A percentile compares a stretch with the other conserved stretches of the same genome.
Conservation (phyloP, 1,284 basidiomycete genomes). For the Mycocalia duriaeana region DNA sequence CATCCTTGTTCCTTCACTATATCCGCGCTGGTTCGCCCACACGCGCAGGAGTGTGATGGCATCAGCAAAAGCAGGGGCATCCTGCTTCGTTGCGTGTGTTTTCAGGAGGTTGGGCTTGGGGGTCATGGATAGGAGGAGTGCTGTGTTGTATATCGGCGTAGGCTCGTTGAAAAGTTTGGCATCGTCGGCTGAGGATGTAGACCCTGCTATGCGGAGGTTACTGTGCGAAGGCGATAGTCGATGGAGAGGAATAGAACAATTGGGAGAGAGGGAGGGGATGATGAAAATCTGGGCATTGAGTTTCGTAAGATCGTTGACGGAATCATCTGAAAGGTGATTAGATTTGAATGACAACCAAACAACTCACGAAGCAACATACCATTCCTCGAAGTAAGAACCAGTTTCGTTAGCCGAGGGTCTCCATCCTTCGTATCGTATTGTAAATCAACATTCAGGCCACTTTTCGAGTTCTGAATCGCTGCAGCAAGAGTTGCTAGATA, state of each 20-base stretch:
- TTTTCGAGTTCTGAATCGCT: constrained; percentile 46
- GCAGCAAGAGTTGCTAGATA: constrained; percentile 83
- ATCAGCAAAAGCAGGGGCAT: constrained; percentile 65
- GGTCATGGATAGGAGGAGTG: constrained; percentile 64
- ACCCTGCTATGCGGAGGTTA: constrained; percentile 51
- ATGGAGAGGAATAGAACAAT: constrained; percentile 56
- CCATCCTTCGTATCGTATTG: constrained; percentile 57
- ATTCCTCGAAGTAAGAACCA: constrained; percentile 55
- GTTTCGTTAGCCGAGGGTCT: constrained; percentile 65
- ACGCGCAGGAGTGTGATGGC: constrained; percentile 80
- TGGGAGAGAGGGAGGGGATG: constrained; percentile 59
- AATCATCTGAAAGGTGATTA: constrained; percentile 37
- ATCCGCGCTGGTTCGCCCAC: constrained; percentile 89
- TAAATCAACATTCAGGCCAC: constrained; percentile 48
- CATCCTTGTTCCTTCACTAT: constrained; percentile 47
- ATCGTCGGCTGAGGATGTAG: constrained; percentile 14
- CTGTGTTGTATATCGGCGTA: constrained; percentile 79
- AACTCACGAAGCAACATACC: constrained; percentile 35
- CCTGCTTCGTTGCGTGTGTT: constrained; percentile 60
- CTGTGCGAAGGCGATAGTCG: constrained; percentile 75
- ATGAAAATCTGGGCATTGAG: constrained; percentile 70
- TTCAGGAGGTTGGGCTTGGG: constrained; percentile 68
- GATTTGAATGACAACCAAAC: constrained; percentile 1
- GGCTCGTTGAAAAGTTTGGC: constrained; percentile 27
- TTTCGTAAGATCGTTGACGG: constrained; percentile 60